Evolutionary conservation across 2,329 filamentous ascomycete species (phyloP).

Genomic region (Nakataea oryzae): DNA sequence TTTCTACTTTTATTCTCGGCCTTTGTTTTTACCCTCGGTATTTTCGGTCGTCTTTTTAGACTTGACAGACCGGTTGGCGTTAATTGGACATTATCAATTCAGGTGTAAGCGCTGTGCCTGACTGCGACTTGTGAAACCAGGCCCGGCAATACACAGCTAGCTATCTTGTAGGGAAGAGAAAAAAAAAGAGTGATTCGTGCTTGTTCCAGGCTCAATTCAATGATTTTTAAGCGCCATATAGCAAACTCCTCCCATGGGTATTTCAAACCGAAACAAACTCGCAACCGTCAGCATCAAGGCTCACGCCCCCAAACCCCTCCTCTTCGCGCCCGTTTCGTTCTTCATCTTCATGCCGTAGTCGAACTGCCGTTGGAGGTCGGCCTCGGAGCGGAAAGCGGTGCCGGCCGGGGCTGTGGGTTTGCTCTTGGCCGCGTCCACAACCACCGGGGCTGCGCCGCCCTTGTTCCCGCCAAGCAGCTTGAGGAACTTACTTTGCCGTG

Average conservation of each 20-base stretch:
- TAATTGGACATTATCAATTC: neutral
- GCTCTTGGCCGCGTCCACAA: neutral
- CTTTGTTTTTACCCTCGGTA: neutral
- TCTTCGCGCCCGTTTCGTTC: constrained; percentile 36
- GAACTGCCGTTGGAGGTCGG: constrained; percentile 46
- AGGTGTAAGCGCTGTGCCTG: neutral
- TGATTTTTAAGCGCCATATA: neutral
- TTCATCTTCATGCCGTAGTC: constrained; percentile 46
- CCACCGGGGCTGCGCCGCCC: constrained; percentile 16
- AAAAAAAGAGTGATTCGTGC: neutral
- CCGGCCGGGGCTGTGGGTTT: neutral
- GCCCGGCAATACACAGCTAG: neutral
- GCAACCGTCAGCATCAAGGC: neutral
- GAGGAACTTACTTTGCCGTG: constrained; percentile 45
- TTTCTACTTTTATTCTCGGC: neutral
- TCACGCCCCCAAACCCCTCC: constrained; percentile 43
- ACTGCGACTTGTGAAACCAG: neutral
- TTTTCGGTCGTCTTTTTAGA: neutral
- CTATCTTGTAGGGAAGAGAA: no score
- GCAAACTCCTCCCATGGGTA: neutral
- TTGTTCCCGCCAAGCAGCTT: constrained; percentile 44
- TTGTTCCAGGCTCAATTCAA: neutral
- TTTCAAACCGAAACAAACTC: neutral
- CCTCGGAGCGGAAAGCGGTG: constrained; percentile 10
- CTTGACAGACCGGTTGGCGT: neutral